These are phyloP conservation scores for Puccinia novopanici DNA, from an alignment of 1,284 basidiomycete genomes.

Conservation along the genomic window DNA sequence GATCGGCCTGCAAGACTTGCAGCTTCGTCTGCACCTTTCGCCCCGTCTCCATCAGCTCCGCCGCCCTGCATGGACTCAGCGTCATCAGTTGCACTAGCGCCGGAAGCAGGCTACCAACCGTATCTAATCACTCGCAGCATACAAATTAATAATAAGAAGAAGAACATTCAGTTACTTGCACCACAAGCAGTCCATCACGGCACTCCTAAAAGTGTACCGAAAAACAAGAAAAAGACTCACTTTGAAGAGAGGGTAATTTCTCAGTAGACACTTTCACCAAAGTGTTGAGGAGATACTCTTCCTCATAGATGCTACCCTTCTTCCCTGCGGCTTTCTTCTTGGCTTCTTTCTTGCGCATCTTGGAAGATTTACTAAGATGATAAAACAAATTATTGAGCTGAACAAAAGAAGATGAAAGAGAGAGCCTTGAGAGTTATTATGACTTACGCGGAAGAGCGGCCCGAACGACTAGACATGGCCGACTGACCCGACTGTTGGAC, in stretches of 20 bases:
- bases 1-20: constrained; percentile 26
- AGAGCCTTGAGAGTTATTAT: constrained; percentile 39
- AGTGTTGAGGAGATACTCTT: constrained; percentile 87
- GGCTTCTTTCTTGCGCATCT: constrained; percentile 76
- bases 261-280: constrained; percentile 71
- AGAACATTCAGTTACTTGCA: neutral
- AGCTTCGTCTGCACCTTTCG: constrained; percentile 9
- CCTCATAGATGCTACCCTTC: constrained; percentile 95
- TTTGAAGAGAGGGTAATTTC: constrained; percentile 54
- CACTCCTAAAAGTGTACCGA: neutral
- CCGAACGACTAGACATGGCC: constrained; percentile 50
- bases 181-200: no score
- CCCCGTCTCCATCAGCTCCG: neutral
- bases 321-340: constrained; percentile 81
- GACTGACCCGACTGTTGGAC: constrained; percentile 60
- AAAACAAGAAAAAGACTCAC: constrained; percentile 21
- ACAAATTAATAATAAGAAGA: neutral
- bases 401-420: constrained; percentile 32
- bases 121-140: constrained; percentile 2
- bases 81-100: constrained; percentile 22
- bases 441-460: constrained; percentile 66
- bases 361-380: constrained; percentile 67
- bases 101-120: constrained; percentile 21
- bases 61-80: neutral
- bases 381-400: constrained; percentile 29